Conservation (phyloP, 164 flowering plant genomes). For the Magnolia changhungtana region DNA sequence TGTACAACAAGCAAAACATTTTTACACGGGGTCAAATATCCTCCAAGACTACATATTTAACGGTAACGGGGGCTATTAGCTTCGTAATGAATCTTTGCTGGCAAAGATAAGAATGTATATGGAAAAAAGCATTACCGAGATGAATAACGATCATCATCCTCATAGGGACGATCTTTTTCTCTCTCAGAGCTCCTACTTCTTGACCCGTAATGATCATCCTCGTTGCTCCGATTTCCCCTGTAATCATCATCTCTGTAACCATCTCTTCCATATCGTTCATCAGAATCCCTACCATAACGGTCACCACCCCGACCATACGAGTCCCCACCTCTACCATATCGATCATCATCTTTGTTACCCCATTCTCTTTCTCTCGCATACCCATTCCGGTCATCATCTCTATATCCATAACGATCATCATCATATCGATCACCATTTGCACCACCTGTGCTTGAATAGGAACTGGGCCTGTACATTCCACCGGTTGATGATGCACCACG, state of each 20-base stretch:
- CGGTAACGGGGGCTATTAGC: background rate
- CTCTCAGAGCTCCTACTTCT: constrained; percentile 76
- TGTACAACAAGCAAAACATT: background rate
- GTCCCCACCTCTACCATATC: constrained; percentile 64
- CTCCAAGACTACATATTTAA: background rate
- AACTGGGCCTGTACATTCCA: constrained; percentile 59
- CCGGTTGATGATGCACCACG: constrained; percentile 53
- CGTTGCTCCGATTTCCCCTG: constrained; percentile 37
- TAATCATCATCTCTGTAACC: constrained; percentile 67
- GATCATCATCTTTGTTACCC: constrained; percentile 71
- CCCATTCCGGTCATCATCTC: constrained; percentile 57
- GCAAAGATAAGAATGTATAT: background rate
- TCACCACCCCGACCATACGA: constrained; percentile 63
- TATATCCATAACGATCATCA: constrained; percentile 54
- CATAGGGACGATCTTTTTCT: constrained; percentile 56
- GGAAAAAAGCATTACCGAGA: constrained; percentile 50
- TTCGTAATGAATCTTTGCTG: background rate
- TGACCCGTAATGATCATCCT: constrained; percentile 53
- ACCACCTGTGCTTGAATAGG: constrained; percentile 44
- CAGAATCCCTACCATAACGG: constrained; percentile 21
- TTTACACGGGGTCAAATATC: background rate
- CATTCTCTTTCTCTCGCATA: constrained; percentile 71
- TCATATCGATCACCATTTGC: constrained; percentile 63
- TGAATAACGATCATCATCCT: constrained; percentile 81
- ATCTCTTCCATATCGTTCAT: constrained; percentile 48